Evolutionary conservation across 805 yeast genomes (phyloP).

Genomic region (Kuraishia piskuri): DNA sequence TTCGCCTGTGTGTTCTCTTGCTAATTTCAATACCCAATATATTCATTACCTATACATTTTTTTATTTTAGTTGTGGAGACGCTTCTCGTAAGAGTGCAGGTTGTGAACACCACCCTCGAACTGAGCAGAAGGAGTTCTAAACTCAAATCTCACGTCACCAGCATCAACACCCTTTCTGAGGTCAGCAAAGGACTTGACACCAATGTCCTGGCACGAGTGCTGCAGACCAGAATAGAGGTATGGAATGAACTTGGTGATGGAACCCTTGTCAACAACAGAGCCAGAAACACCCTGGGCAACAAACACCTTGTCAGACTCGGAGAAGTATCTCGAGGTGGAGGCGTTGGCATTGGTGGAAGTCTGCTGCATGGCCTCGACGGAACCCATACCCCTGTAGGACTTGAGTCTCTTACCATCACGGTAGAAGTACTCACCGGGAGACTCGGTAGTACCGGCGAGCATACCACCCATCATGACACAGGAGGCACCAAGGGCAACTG

Average conservation of each 20-base stretch:
- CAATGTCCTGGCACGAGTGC: slow-evolving; percentile 98
- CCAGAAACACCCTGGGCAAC: slow-evolving; percentile 99
- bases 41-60: too few species aligned
- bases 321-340: slow-evolving; percentile 95
- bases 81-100: slow-evolving; percentile 94
- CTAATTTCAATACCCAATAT: too few species aligned
- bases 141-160: slow-evolving; percentile 85
- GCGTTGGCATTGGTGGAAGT: slow-evolving; percentile 89
- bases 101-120: slow-evolving; percentile 98
- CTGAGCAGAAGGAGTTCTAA: slow-evolving; percentile 98
- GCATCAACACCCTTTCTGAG: slow-evolving; percentile 55
- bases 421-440: slow-evolving; percentile 97
- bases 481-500: slow-evolving; percentile 93
- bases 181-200: slow-evolving; percentile 57
- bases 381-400: slow-evolving; percentile 99
- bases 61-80: slow-evolving; percentile 67
- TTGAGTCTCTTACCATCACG: slow-evolving; percentile 97
- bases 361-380: slow-evolving; percentile 96
- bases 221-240: slow-evolving; percentile 92
- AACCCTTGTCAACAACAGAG: slow-evolving; percentile 93
- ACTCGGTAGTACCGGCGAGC: slow-evolving; percentile 96
- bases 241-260: slow-evolving; percentile 87
- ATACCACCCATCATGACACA: slow-evolving; percentile 99
- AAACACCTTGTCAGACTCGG: slow-evolving; percentile 89
- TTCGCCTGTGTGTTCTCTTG: too few species aligned